A percentile compares a stretch with the other conserved stretches of the same genome.
phyloP scores from a whole-genome alignment of 257 asterid genomes.

The Plantago major region DNA sequence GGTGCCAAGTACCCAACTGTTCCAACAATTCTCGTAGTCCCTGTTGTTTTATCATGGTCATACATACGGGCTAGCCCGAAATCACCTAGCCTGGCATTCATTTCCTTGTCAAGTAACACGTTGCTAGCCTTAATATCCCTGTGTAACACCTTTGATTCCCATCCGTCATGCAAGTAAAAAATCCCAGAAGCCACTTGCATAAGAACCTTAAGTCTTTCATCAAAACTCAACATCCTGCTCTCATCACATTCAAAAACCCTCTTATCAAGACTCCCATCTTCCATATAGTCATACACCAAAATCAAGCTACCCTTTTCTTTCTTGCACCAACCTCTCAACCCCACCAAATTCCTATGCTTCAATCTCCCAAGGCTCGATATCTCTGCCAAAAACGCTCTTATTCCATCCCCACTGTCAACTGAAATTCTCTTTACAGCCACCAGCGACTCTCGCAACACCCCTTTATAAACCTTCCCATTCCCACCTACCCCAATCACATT shows the following conservation, averaged over 20 bases:
- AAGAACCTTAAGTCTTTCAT: conserved; percentile 44
- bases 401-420: conserved; percentile 33
- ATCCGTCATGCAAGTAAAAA: conserved; percentile 50
- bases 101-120: conserved; percentile 56
- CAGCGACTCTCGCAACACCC: conserved; percentile 31
- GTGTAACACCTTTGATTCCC: conserved; percentile 55
- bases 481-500: conserved; percentile 48
- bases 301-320: conserved; percentile 33
- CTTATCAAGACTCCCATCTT: conserved; percentile 45
- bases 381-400: conserved; percentile 40
- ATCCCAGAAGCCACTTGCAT: conserved; percentile 57
- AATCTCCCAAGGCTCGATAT: conserved; percentile 42
- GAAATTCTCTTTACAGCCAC: conserved; percentile 40
- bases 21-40: conserved; percentile 52
- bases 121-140: too few species aligned
- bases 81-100: conserved; percentile 59
- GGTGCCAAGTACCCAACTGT: conserved; percentile 61
- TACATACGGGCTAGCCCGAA: conserved; percentile 61
- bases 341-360: conserved; percentile 48
- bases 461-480: conserved; percentile 43
- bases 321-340: conserved; percentile 45
- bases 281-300: conserved; percentile 48
- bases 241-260: conserved; percentile 26
- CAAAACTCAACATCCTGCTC: conserved; percentile 25
- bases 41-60: conserved; percentile 36